A percentile compares a stretch with the other conserved stretches of the same genome.
phyloP scores from a whole-genome alignment of 2,329 filamentous ascomycete species.

The Fusarium begoniae region DNA sequence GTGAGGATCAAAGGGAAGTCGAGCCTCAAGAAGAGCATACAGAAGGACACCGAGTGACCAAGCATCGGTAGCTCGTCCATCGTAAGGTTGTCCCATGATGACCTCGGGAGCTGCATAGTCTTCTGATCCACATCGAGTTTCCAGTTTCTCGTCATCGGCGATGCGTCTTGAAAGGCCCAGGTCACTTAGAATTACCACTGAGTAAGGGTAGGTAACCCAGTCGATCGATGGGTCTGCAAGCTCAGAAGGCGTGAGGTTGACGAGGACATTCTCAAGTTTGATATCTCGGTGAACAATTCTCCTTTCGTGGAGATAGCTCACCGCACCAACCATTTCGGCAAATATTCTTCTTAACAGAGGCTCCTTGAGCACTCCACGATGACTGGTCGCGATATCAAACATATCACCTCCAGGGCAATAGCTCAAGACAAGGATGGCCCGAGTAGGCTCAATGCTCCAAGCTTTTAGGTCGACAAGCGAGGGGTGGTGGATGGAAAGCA shows the following conservation, averaged over 20 bases:
- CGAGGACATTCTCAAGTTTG: constrained; percentile 94
- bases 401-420: constrained; percentile 95
- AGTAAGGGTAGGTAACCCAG: constrained; percentile 80
- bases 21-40: constrained; percentile 92
- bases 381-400: constrained; percentile 86
- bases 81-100: constrained; percentile 93
- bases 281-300: constrained; percentile 96
- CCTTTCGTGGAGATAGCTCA: constrained; percentile 83
- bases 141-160: constrained; percentile 85
- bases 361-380: constrained; percentile 73
- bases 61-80: constrained; percentile 89
- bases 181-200: constrained; percentile 89
- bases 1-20: constrained; percentile 90
- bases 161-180: constrained; percentile 89
- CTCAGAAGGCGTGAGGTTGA: constrained; percentile 79
- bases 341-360: constrained; percentile 84
- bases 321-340: constrained; percentile 85
- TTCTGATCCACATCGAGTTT: constrained; percentile 92
- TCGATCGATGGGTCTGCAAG: constrained; percentile 71
- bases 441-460: constrained; percentile 84
- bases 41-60: constrained; percentile 95
- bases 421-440: constrained; percentile 85
- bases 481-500: constrained; percentile 87
- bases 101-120: constrained; percentile 98
- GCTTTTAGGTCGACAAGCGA: constrained; percentile 91